Evolutionary conservation across 257 asterid genomes (phyloP).

Genomic region (Schizonepeta tenuifolia): DNA sequence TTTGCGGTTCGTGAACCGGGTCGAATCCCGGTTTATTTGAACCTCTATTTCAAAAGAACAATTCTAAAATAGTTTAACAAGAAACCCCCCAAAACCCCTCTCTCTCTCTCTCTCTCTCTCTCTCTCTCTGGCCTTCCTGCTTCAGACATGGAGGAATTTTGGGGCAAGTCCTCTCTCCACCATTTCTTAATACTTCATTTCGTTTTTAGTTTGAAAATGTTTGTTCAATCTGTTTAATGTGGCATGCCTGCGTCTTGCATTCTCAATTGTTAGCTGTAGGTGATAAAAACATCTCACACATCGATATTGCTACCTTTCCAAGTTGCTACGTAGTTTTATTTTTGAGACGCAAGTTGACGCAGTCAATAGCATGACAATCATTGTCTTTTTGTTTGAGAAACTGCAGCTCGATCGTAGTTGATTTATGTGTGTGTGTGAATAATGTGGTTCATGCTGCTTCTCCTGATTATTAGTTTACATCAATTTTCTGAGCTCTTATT

Average conservation of each 20-base stretch:
- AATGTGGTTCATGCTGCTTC: not conserved
- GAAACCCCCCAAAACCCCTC: slow-evolving; percentile 26
- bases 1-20: too few species aligned
- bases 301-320: not conserved
- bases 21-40: too few species aligned
- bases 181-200: not conserved
- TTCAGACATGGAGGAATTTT: slow-evolving; percentile 20
- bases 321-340: not conserved
- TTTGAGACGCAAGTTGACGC: not conserved
- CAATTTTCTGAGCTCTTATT: not conserved
- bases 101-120: slow-evolving; percentile 30
- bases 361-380: not conserved
- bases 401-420: too few species aligned
- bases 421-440: not conserved
- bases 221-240: not conserved
- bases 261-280: not conserved
- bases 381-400: not conserved
- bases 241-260: not conserved
- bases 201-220: too few species aligned
- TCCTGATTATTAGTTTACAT: not conserved
- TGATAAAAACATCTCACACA: not conserved
- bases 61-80: too few species aligned
- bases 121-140: not conserved
- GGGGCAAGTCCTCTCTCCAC: slow-evolving; percentile 22
- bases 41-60: too few species aligned